phyloP scores from a whole-genome alignment of 768 basidiomycete species.

The Podaxis pistillaris region DNA sequence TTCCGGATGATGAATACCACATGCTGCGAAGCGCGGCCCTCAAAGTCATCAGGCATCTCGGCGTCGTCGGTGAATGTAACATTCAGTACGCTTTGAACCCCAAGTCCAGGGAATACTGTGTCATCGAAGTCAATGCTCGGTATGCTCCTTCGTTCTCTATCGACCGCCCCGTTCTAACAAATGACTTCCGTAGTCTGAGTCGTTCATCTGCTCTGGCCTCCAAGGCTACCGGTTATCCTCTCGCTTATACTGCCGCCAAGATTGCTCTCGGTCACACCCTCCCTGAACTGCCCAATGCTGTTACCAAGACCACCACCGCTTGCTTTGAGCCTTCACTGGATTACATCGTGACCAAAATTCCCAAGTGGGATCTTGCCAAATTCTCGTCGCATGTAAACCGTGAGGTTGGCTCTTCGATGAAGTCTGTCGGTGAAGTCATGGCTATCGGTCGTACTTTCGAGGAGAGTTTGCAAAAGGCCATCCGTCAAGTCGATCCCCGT shows the following conservation, averaged over 20 bases:
- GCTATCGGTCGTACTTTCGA: constrained; percentile 99
- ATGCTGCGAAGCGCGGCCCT: constrained; percentile 98
- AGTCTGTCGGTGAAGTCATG: constrained; percentile 99
- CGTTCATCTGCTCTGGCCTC: constrained; percentile 95
- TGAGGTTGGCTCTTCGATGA: constrained; percentile 96
- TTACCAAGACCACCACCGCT: constrained; percentile 98
- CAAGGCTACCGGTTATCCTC: constrained; percentile 98
- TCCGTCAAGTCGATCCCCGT: constrained; percentile 94
- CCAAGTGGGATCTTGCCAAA: constrained; percentile 99
- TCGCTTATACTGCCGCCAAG: constrained; percentile 99
- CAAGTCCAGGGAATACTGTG: constrained; percentile 88
- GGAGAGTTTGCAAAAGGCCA: constrained; percentile 97
- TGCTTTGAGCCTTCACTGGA: constrained; percentile 99
- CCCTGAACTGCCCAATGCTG: constrained; percentile 96
- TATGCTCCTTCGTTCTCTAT: constrained; percentile 29
- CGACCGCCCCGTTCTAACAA: not conserved
- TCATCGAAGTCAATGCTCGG: constrained; percentile 98
- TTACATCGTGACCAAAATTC: constrained; percentile 99
- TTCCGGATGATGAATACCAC: constrained; percentile 98
- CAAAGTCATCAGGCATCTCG: constrained; percentile 90
- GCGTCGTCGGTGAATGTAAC: constrained; percentile 93
- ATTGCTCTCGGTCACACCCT: constrained; percentile 97
- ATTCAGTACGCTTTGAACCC: constrained; percentile 99
- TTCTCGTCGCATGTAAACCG: constrained; percentile 93
- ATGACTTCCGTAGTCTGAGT: constrained; percentile 48